Evolutionary conservation across 2,329 filamentous ascomycete species (phyloP), one percentile per base, ranked within the genome.

Genomic region (Amesomyces nigricolor): DNA sequence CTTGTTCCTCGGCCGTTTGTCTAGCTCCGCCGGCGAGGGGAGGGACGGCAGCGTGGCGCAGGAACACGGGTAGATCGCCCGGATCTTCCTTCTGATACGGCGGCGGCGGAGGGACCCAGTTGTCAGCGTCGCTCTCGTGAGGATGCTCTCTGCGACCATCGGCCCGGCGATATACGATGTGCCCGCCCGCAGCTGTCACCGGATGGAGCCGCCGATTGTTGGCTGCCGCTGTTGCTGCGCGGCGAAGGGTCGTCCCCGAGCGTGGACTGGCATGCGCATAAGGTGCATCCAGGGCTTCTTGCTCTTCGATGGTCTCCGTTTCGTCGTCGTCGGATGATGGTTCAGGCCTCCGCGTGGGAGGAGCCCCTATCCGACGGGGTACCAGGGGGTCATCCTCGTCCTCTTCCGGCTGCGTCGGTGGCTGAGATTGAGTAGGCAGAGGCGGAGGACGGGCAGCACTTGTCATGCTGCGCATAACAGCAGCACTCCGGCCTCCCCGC

Each of bases 61-160:
- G 61, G 58, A 83, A 84, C 2, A 72, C 76, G 1, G 81, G 80
- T 53, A 81, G 60, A 62, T 82, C 79, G 9, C 74, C 75, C 0
- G 80, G 80, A 47, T 82, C 80, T 0, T 87, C 83, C 53, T 82
- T 80, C 40, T 84, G 82, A 64, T 95, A 95, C 1, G 88, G 88
- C 3, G 89, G 89, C 8, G 89, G 89, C 5, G 89, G 89, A 5
- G 89, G 88, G 4, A 91, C 87, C 89, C 89, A 95, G 63, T 91
- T 89, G 64, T 94, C 89, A 4, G 89, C 88, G 67, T 94, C 89
- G 60, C 88, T 92, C 70, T 94, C 89, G 68, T 94, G 88, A 4
- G 89, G 89, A 62, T 90, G 79, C 64, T 91, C 86, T 42, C 81
- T 76, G 42, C 85, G 78, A 6, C 85, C 84, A 69, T 89, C 85